These are phyloP conservation scores for Saccharomycopsis sp. DNA, from an alignment of 805 yeast genomes.

Conservation along the genomic window DNA sequence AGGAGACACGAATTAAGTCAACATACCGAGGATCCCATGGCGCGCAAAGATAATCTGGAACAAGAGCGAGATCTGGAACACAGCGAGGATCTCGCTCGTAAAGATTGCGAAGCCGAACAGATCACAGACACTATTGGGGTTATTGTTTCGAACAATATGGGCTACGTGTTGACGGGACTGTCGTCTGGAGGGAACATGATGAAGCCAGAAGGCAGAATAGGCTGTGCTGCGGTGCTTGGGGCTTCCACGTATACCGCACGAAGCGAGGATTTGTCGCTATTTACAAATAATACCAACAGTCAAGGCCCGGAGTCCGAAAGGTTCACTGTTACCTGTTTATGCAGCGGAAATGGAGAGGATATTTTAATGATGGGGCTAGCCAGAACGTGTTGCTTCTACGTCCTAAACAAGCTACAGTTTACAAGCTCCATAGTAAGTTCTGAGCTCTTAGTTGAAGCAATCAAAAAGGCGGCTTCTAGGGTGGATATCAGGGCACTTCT, in stretches of 20 bases:
- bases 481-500: background rate
- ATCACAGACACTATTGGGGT: constrained; percentile 44
- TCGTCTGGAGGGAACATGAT: constrained; percentile 52
- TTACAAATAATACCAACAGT: background rate
- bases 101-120: constrained; percentile 2
- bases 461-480: constrained; percentile 12
- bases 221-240: constrained; percentile 49
- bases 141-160: constrained; percentile 22
- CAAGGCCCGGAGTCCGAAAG: background rate
- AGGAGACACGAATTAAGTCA: background rate
- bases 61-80: background rate
- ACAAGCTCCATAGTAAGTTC: constrained; percentile 13
- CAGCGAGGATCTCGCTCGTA: too few relatives aligned
- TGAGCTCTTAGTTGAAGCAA: constrained; percentile 22
- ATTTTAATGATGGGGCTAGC: constrained; percentile 40
- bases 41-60: too few relatives aligned
- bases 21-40: too few relatives aligned
- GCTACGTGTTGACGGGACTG: constrained; percentile 27
- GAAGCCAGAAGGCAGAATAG: constrained; percentile 43
- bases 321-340: background rate
- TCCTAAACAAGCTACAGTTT: constrained; percentile 14
- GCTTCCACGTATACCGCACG: constrained; percentile 32
- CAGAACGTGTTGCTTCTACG: constrained; percentile 25
- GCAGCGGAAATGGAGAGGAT: constrained; percentile 48
- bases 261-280: constrained; percentile 24